A percentile compares a stretch with the other conserved stretches of the same genome.
phyloP scores from a whole-genome alignment of 495 filamentous ascomycete genomes.

The Aspergillus biplanus region DNA sequence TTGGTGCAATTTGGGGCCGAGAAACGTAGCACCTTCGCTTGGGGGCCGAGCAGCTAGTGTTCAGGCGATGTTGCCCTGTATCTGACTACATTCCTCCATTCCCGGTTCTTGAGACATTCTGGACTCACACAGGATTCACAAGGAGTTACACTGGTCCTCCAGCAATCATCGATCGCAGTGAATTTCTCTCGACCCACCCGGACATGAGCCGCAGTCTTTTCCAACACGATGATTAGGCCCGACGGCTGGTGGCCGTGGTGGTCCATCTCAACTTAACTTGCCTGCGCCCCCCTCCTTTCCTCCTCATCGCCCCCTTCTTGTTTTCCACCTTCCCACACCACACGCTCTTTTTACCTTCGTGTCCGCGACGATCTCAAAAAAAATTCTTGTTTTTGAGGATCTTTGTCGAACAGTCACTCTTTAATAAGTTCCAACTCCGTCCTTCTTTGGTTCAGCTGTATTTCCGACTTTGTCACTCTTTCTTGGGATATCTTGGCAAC shows the following conservation, averaged over 20 bases:
- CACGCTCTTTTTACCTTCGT: slow-evolving; percentile 13
- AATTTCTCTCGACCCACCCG: slow-evolving; percentile 12
- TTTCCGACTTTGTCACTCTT: not conserved
- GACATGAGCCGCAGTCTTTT: slow-evolving; percentile 25
- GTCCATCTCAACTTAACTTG: slow-evolving; percentile 13
- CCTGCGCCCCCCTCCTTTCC: slow-evolving; percentile 23
- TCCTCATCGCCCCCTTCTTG: slow-evolving; percentile 23
- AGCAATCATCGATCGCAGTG: not conserved
- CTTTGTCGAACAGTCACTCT: not conserved
- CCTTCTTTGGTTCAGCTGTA: slow-evolving; percentile 31
- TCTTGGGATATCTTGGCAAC: not conserved
- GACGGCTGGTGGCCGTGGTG: slow-evolving; percentile 12
- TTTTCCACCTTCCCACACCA: slow-evolving; percentile 18
- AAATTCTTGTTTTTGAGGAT: slow-evolving; percentile 19
- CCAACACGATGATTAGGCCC: slow-evolving; percentile 12
- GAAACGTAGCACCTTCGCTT: not conserved
- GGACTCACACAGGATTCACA: not conserved
- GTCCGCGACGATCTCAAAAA: slow-evolving; percentile 29
- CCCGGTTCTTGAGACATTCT: not conserved
- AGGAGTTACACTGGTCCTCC: not conserved
- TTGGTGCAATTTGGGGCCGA: not conserved
- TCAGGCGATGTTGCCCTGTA: not conserved
- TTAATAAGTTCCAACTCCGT: slow-evolving; percentile 25
- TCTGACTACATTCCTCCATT: not conserved
- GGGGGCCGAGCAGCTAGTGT: not conserved